Evolutionary conservation across 352 stramenopile genomes (phyloP).

Genomic region (Phytophthora aleatoria): DNA sequence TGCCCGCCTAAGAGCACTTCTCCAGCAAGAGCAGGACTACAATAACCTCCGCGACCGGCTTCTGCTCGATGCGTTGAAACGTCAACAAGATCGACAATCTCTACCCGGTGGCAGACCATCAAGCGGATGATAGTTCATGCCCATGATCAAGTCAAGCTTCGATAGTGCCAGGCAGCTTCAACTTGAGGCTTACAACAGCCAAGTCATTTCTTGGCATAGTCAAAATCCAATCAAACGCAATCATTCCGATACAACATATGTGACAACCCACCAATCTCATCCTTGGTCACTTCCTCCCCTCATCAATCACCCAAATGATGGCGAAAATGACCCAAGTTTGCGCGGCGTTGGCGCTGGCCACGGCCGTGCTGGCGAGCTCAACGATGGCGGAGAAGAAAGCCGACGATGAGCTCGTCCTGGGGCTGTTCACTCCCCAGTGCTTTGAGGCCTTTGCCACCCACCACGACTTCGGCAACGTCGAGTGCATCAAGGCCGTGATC

Average conservation of each 20-base stretch:
- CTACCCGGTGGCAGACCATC: no score
- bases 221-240: background rate
- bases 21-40: background rate
- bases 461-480: constrained; percentile 83
- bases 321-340: constrained; percentile 22
- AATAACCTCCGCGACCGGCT: background rate
- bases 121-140: no score
- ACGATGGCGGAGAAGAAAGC: constrained; percentile 17
- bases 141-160: no score
- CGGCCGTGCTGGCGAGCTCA: constrained; percentile 17
- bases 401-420: constrained; percentile 62
- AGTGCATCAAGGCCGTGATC: constrained; percentile 83
- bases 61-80: constrained; percentile 5
- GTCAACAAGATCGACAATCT: no score
- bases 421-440: constrained; percentile 76
- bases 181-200: constrained; percentile 14
- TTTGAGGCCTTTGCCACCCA: constrained; percentile 82
- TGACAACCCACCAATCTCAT: constrained; percentile 1
- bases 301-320: constrained; percentile 5
- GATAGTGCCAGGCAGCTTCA: constrained; percentile 11
- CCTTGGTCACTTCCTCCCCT: background rate
- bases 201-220: background rate
- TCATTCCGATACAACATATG: constrained; percentile 7
- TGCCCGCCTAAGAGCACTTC: background rate
- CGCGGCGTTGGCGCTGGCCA: constrained; percentile 15